A percentile compares a stretch with the other conserved stretches of the same genome.
These are phyloP conservation scores for Lecanicillium sp. DNA, from an alignment of 2,329 filamentous ascomycete genomes.

Conservation along the genomic window DNA sequence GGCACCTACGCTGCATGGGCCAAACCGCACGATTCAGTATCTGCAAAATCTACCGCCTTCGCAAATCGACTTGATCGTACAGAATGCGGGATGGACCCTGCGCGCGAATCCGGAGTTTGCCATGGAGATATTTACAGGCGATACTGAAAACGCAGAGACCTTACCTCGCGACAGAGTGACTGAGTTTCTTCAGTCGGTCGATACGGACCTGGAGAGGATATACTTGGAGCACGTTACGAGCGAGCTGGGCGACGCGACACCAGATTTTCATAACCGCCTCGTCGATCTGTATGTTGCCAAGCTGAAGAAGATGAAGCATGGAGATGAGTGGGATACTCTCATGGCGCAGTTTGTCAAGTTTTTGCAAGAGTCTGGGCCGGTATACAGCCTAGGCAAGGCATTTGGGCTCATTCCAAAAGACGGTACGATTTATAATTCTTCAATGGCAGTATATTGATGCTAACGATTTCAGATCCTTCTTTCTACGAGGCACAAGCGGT, in stretches of 20 bases:
- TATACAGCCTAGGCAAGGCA: conserved; percentile 71
- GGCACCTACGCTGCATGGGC: conserved; percentile 61
- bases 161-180: conserved; percentile 72
- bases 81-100: conserved; percentile 86
- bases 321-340: conserved; percentile 46
- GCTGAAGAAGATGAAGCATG: conserved; percentile 32
- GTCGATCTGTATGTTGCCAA: conserved; percentile 63
- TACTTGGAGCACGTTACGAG: conserved; percentile 89
- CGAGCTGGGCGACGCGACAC: conserved; percentile 76
- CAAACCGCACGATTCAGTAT: conserved; percentile 77
- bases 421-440: conserved; percentile 41
- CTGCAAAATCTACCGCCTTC: conserved; percentile 83
- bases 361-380: conserved; percentile 62
- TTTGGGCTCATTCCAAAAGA: conserved; percentile 73
- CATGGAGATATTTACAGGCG: conserved; percentile 89
- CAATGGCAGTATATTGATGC: conserved; percentile 1
- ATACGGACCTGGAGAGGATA: conserved; percentile 62
- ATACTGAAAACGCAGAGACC: conserved; percentile 91
- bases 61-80: conserved; percentile 81
- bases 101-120: conserved; percentile 63
- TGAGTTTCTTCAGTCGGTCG: conserved; percentile 63
- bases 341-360: conserved; percentile 66
- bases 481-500: conserved; percentile 90
- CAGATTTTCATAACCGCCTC: conserved; percentile 80
- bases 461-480: conserved; percentile 52